A percentile compares a stretch with the other conserved stretches of the same genome.
phyloP scores from a whole-genome alignment of 2,329 filamentous ascomycete species.

The Aspergillus clavatus region DNA sequence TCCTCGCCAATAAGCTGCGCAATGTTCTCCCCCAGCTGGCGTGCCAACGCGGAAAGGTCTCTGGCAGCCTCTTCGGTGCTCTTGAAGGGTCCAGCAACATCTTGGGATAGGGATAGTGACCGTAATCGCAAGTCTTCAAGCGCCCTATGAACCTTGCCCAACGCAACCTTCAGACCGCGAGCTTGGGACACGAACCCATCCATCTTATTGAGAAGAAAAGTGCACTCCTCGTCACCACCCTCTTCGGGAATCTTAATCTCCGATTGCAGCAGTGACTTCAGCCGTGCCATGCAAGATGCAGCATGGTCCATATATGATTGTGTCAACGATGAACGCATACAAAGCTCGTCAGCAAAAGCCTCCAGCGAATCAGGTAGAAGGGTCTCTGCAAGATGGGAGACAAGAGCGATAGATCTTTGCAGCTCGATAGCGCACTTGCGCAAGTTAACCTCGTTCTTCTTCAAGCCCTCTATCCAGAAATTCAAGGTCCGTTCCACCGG shows the following conservation, averaged over 20 bases:
- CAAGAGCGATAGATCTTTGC: conserved; percentile 75
- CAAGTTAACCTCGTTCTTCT: conserved; percentile 80
- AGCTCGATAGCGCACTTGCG: conserved; percentile 76
- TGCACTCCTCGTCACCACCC: conserved; percentile 65
- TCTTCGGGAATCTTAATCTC: conserved; percentile 56
- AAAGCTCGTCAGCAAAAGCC: conserved; percentile 70
- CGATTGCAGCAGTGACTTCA: conserved; percentile 62
- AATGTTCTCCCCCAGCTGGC: conserved; percentile 62
- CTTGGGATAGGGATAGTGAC: conserved; percentile 66
- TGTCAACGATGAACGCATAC: conserved; percentile 70
- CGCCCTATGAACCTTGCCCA: conserved; percentile 70
- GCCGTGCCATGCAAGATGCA: conserved; percentile 60
- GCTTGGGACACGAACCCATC: conserved; percentile 70
- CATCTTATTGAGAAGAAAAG: conserved; percentile 64
- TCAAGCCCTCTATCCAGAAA: conserved; percentile 77
- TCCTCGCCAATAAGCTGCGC: conserved; percentile 66
- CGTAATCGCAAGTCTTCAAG: conserved; percentile 72
- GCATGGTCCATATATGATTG: conserved; percentile 79
- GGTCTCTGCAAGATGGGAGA: conserved; percentile 79
- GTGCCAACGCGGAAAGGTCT: conserved; percentile 62
- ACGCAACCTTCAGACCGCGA: conserved; percentile 76
- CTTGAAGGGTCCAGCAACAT: conserved; percentile 65
- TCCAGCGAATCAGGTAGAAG: conserved; percentile 67
- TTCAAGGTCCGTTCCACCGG: conserved; percentile 87
- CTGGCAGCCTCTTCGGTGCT: conserved; percentile 61